Conservation (phyloP, 495 filamentous ascomycete species). For the Penicillium goetzii region DNA sequence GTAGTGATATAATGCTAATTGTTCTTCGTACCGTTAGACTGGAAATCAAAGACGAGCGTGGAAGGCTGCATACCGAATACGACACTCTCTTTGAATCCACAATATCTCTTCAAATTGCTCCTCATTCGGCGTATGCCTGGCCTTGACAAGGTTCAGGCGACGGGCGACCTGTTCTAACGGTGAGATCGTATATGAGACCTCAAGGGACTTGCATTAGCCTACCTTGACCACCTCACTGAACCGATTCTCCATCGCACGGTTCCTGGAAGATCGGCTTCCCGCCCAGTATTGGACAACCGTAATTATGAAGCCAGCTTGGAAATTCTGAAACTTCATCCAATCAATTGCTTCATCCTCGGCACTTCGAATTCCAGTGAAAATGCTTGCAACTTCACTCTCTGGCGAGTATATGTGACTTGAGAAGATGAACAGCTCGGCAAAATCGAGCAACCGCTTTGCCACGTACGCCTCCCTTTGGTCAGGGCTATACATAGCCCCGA, state of each 20-base stretch:
- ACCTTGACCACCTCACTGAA: conserved; percentile 50
- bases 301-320: conserved; percentile 51
- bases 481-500: conserved; percentile 54
- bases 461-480: conserved; percentile 42
- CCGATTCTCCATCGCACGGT: conserved; percentile 50
- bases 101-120: conserved; percentile 30
- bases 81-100: conserved; percentile 53
- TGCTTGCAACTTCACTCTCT: conserved; percentile 44
- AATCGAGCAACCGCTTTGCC: conserved; percentile 49
- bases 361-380: conserved; percentile 30
- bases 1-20: conserved; percentile 41
- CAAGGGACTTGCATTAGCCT: not conserved
- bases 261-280: conserved; percentile 42
- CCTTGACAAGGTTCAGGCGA: conserved; percentile 41
- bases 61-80: conserved; percentile 39
- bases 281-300: conserved; percentile 52
- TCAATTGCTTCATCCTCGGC: conserved; percentile 33
- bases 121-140: conserved; percentile 38
- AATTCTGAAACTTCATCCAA: conserved; percentile 48
- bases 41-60: not conserved
- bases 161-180: conserved; percentile 35
- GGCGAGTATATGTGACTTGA: conserved; percentile 46
- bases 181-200: not conserved
- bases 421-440: conserved; percentile 52
- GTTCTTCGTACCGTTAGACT: conserved; percentile 34